Evolutionary conservation across 2,329 filamentous ascomycete species (phyloP).

Genomic region (Sporothrix brasiliensis): DNA sequence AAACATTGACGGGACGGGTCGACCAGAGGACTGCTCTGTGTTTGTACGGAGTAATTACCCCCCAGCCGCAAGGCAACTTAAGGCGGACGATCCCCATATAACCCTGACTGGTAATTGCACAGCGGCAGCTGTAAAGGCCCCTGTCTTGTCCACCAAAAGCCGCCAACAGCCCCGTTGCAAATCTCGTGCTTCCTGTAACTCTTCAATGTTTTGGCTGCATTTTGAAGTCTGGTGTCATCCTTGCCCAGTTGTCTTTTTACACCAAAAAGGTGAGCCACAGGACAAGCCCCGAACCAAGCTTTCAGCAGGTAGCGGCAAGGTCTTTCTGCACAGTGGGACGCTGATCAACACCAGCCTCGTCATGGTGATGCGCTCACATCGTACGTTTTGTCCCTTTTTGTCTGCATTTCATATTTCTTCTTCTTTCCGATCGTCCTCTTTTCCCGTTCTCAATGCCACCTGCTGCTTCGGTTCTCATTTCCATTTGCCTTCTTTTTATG

Average conservation of each 20-base stretch:
- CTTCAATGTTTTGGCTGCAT: conserved; percentile 1
- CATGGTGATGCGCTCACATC: not conserved
- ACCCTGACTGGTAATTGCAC: no score
- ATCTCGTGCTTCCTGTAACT: not conserved
- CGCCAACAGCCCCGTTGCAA: not conserved
- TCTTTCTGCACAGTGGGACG: not conserved
- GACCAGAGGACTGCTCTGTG: not conserved
- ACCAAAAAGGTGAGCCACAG: not conserved
- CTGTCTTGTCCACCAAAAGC: not conserved
- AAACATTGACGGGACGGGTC: conserved; percentile 7
- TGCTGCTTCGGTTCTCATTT: conserved; percentile 1
- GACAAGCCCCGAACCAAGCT: conserved; percentile 14
- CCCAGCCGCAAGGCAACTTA: not conserved
- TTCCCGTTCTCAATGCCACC: conserved; percentile 8
- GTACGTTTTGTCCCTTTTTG: not conserved
- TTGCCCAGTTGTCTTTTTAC: not conserved
- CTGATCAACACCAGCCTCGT: conserved; percentile 10
- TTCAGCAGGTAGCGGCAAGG: conserved; percentile 3
- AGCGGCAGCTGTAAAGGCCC: not conserved
- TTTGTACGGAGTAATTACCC: no score
- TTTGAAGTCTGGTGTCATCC: not conserved
- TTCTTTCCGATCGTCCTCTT: not conserved
- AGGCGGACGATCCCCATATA: not conserved
- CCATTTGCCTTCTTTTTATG: conserved; percentile 19
- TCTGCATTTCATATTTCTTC: not conserved